Conservation (phyloP, 768 basidiomycete species). For the Trametopsis cervina region DNA sequence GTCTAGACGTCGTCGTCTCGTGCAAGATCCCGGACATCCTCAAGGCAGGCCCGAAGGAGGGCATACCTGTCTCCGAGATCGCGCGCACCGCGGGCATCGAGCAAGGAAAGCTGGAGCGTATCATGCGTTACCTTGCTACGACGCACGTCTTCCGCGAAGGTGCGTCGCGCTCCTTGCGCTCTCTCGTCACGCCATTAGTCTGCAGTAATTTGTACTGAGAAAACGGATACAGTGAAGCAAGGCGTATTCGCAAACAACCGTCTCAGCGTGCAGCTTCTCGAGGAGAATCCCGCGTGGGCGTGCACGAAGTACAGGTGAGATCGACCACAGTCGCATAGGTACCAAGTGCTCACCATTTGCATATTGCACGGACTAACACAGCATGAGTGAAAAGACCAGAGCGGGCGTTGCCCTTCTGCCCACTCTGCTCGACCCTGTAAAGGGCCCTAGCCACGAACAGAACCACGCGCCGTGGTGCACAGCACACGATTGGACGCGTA, state of each 20-base stretch:
- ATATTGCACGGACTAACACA: background rate
- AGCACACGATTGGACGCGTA: too few species aligned
- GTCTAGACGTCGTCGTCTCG: constrained; percentile 27
- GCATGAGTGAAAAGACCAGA: background rate
- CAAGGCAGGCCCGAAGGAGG: constrained; percentile 27
- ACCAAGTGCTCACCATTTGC: background rate
- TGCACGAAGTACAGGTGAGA: too few species aligned
- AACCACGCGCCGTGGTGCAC: too few species aligned
- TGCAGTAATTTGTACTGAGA: background rate
- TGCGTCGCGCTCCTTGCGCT: too few species aligned
- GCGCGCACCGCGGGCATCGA: constrained; percentile 26
- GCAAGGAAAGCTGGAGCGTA: constrained; percentile 29
- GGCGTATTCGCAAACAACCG: constrained; percentile 30
- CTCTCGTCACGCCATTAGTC: background rate
- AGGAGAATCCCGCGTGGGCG: background rate
- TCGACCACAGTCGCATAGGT: background rate
- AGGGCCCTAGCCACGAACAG: background rate
- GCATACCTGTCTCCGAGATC: constrained; percentile 30
- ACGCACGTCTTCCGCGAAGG: constrained; percentile 36
- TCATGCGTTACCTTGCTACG: constrained; percentile 34
- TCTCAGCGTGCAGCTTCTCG: constrained; percentile 10
- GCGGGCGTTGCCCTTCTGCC: background rate
- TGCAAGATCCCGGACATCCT: constrained; percentile 34
- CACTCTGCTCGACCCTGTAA: background rate
- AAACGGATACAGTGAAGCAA: constrained; percentile 17